These are phyloP conservation scores for Alternaria hordeiaustralica DNA, from an alignment of 2,329 filamentous ascomycete species.

Conservation along the genomic window DNA sequence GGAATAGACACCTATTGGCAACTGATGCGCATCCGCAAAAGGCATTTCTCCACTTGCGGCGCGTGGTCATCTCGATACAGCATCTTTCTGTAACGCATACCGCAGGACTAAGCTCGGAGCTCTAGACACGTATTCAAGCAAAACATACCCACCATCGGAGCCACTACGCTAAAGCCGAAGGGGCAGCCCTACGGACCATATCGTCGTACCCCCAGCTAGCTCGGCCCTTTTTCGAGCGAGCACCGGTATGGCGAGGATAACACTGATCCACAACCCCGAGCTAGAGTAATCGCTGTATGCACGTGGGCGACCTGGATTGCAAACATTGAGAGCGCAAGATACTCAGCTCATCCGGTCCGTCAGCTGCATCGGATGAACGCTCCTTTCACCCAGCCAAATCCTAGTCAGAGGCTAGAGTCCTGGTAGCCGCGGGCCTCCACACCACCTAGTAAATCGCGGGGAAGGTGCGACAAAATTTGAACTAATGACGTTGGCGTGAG, in stretches of 20 bases:
- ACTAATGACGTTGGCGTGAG: slow-evolving; percentile 23
- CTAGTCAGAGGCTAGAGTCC: slow-evolving; percentile 11
- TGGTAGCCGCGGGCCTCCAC: slow-evolving; percentile 13
- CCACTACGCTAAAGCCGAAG: slow-evolving; percentile 30
- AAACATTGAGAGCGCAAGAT: not conserved
- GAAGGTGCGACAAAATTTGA: slow-evolving; percentile 17
- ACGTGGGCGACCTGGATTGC: not conserved
- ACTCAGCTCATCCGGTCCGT: slow-evolving; percentile 25
- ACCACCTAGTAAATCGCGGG: slow-evolving; percentile 22
- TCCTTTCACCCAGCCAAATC: slow-evolving; percentile 32
- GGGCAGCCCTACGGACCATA: slow-evolving; percentile 23
- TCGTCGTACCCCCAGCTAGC: slow-evolving; percentile 5
- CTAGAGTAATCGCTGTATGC: slow-evolving; percentile 6
- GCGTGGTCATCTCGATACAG: not conserved
- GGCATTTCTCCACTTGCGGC: not conserved
- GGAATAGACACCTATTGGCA: slow-evolving; percentile 17
- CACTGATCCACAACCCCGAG: not conserved
- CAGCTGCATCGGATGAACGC: slow-evolving; percentile 32
- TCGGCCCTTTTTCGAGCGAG: slow-evolving; percentile 50
- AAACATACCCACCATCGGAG: slow-evolving; percentile 14
- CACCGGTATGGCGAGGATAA: slow-evolving; percentile 4
- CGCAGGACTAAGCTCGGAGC: slow-evolving; percentile 8
- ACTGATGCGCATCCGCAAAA: slow-evolving; percentile 2
- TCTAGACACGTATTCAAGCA: slow-evolving; percentile 12
- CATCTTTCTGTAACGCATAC: not conserved